phyloP scores from a whole-genome alignment of 495 filamentous ascomycete genomes.

The Hypoxylon intermedium region DNA sequence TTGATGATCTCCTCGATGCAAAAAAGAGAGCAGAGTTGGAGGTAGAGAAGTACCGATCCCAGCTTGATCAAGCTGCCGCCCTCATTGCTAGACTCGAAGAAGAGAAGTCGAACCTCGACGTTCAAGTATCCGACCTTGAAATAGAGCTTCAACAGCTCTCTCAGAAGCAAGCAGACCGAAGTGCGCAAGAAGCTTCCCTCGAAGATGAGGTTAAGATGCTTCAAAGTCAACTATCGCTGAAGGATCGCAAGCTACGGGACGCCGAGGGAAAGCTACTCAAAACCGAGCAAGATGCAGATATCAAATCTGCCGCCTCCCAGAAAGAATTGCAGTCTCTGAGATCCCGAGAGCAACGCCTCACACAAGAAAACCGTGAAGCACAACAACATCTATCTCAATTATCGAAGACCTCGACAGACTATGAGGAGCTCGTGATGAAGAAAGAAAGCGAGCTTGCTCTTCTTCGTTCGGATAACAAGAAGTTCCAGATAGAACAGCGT shows the following conservation, averaged over 20 bases:
- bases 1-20: conserved; percentile 86
- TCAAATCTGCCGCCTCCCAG: conserved; percentile 81
- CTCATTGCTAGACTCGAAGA: conserved; percentile 84
- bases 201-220: conserved; percentile 88
- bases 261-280: conserved; percentile 84
- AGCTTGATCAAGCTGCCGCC: conserved; percentile 89
- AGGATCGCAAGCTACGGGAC: conserved; percentile 89
- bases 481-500: conserved; percentile 76
- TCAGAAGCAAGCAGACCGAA: conserved; percentile 69
- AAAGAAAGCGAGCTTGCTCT: conserved; percentile 94
- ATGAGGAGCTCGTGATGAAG: conserved; percentile 87
- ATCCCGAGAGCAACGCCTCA: conserved; percentile 74
- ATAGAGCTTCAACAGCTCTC: conserved; percentile 70
- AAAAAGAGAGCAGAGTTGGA: conserved; percentile 91
- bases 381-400: conserved; percentile 86
- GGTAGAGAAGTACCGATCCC: conserved; percentile 74
- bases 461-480: conserved; percentile 81
- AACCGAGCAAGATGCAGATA: conserved; percentile 85
- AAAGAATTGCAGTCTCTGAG: conserved; percentile 79
- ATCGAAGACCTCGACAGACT: conserved; percentile 89
- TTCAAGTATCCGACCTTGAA: conserved; percentile 72
- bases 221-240: conserved; percentile 85
- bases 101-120: conserved; percentile 77
- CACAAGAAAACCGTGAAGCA: conserved; percentile 82
- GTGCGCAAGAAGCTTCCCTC: conserved; percentile 73